Conservation (phyloP, 2,329 filamentous ascomycete genomes). For the Madurella fahalii region DNA sequence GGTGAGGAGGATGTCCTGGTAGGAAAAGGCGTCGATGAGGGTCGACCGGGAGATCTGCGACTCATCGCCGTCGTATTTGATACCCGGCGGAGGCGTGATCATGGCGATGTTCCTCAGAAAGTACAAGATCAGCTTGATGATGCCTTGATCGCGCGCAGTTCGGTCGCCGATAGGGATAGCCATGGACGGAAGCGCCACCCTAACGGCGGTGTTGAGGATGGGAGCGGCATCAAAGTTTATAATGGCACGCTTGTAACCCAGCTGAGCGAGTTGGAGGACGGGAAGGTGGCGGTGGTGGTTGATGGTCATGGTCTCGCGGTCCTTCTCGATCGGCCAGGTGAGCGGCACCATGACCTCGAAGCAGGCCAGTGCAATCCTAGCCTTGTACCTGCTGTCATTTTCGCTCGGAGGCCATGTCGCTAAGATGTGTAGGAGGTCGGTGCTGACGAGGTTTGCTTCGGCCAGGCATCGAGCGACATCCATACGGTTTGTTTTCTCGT, state of each 20-base stretch:
- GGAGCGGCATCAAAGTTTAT: constrained; percentile 75
- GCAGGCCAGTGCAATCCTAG: constrained; percentile 77
- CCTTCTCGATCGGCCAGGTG: constrained; percentile 87
- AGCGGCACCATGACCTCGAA: constrained; percentile 87
- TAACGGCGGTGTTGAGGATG: constrained; percentile 76
- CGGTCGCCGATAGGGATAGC: constrained; percentile 72
- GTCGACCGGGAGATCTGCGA: constrained; percentile 82
- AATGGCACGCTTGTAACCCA: constrained; percentile 83
- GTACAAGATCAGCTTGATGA: constrained; percentile 86
- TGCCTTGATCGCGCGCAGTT: constrained; percentile 76
- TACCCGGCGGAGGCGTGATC: constrained; percentile 69
- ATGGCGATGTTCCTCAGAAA: constrained; percentile 85
- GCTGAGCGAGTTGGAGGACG: constrained; percentile 81
- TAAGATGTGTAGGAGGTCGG: constrained; percentile 86
- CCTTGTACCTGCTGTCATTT: constrained; percentile 68
- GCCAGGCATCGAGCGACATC: constrained; percentile 91
- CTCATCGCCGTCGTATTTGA: constrained; percentile 81
- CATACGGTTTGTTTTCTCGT: constrained; percentile 88
- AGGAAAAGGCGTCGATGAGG: constrained; percentile 82
- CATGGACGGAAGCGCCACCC: constrained; percentile 81
- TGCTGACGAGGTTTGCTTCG: constrained; percentile 86
- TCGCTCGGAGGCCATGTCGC: constrained; percentile 73
- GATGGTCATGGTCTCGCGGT: constrained; percentile 75
- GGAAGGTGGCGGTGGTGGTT: constrained; percentile 92
- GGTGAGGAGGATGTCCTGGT: constrained; percentile 84